phyloP scores from a whole-genome alignment of 352 stramenopile species.

The Globisporangium mamillatum region DNA sequence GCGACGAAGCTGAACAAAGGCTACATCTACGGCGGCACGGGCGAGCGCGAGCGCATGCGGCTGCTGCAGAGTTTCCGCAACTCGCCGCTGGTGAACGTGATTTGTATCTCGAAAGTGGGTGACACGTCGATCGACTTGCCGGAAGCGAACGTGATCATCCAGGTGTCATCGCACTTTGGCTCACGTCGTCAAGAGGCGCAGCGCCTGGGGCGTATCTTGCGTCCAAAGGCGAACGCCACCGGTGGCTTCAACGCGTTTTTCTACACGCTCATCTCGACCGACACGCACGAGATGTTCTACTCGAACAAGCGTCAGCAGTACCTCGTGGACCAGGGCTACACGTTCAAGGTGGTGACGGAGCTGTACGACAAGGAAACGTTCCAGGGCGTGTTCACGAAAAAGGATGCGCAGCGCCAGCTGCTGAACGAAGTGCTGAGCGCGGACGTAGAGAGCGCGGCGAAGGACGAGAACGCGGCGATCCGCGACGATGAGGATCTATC shows the following conservation, averaged over 20 bases:
- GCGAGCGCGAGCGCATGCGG: constrained; percentile 89
- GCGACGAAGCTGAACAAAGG: constrained; percentile 86
- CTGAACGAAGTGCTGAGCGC: constrained; percentile 80
- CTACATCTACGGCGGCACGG: constrained; percentile 97
- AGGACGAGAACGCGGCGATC: constrained; percentile 82
- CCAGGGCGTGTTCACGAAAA: constrained; percentile 76
- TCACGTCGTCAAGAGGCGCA: constrained; percentile 99
- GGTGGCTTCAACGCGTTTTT: constrained; percentile 99
- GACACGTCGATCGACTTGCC: constrained; percentile 99
- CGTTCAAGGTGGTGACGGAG: constrained; percentile 99
- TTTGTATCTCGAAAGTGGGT: constrained; percentile 94
- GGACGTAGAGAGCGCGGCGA: constrained; percentile 75
- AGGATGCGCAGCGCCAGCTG: constrained; percentile 72
- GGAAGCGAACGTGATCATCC: constrained; percentile 99
- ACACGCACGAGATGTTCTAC: constrained; percentile 99
- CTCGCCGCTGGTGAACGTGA: constrained; percentile 84
- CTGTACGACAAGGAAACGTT: constrained; percentile 84
- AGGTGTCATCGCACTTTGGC: constrained; percentile 98
- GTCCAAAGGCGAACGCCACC: constrained; percentile 94
- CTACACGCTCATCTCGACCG: constrained; percentile 99
- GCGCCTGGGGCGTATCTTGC: constrained; percentile 98
- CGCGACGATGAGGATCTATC: constrained; percentile 81
- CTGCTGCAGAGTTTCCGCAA: constrained; percentile 84
- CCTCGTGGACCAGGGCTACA: constrained; percentile 99
- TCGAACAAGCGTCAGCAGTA: constrained; percentile 99